These are phyloP conservation scores for Rhynchosporium agropyri DNA, from an alignment of 2,329 filamentous ascomycete genomes.

Conservation along the genomic window DNA sequence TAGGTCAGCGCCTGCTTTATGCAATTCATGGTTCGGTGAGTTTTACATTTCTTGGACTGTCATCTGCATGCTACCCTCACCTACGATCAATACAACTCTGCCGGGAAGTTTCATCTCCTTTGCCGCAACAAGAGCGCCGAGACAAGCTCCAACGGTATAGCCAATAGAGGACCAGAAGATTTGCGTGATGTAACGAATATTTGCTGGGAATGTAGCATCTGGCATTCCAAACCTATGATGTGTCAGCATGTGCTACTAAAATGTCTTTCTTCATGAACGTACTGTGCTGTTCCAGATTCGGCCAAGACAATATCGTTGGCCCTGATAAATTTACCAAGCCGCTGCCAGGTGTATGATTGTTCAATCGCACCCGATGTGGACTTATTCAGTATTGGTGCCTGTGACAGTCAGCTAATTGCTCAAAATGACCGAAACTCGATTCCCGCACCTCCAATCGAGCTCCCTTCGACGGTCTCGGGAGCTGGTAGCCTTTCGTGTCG, in stretches of 20 bases:
- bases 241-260: not conserved
- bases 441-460: slow-evolving; percentile 26
- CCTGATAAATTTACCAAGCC: slow-evolving; percentile 50
- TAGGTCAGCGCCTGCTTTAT: not conserved
- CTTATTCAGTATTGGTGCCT: slow-evolving; percentile 26
- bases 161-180: slow-evolving; percentile 63
- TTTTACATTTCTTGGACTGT: slow-evolving; percentile 62
- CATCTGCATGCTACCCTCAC: slow-evolving; percentile 67
- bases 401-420: not conserved
- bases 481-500: slow-evolving; percentile 23
- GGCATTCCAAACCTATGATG: slow-evolving; percentile 49
- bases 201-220: slow-evolving; percentile 52
- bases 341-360: slow-evolving; percentile 53
- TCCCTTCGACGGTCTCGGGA: slow-evolving; percentile 21
- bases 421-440: not conserved
- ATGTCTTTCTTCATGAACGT: not conserved
- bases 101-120: slow-evolving; percentile 46
- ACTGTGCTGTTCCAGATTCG: slow-evolving; percentile 60
- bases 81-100: slow-evolving; percentile 61
- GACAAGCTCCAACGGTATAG: slow-evolving; percentile 60
- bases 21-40: no score
- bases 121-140: slow-evolving; percentile 58
- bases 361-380: slow-evolving; percentile 46
- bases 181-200: slow-evolving; percentile 52
- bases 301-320: slow-evolving; percentile 58